These are phyloP conservation scores for Euptelea pleiosperma DNA, from an alignment of 164 flowering plant genomes.

Conservation along the genomic window DNA sequence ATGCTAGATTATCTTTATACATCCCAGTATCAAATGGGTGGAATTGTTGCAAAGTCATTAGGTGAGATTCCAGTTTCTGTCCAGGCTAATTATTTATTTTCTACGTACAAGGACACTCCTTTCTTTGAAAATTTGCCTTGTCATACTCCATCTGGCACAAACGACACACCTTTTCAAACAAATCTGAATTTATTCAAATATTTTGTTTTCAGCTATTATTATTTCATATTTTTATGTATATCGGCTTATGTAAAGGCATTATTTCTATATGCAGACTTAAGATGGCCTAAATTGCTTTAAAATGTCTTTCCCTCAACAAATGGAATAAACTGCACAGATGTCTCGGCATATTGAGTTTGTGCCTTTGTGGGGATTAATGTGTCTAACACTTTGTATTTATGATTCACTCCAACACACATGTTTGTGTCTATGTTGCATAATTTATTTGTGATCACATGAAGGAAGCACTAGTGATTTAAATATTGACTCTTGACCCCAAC, in stretches of 20 bases:
- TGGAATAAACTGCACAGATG: too few relatives aligned
- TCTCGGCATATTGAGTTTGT: too few relatives aligned
- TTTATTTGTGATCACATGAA: background rate
- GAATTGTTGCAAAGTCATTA: constrained; percentile 71
- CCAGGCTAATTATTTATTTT: background rate
- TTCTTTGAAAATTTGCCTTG: background rate
- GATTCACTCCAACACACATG: background rate
- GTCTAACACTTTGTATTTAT: too few relatives aligned
- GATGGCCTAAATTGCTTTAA: too few relatives aligned
- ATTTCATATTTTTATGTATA: background rate
- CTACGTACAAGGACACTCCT: too few relatives aligned
- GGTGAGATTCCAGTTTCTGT: constrained; percentile 37
- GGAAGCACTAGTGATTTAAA: too few relatives aligned
- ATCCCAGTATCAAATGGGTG: constrained; percentile 84
- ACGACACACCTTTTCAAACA: background rate
- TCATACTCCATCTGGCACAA: background rate
- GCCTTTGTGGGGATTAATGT: too few relatives aligned
- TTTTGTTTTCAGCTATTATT: background rate
- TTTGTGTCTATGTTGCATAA: background rate
- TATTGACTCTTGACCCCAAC: too few relatives aligned
- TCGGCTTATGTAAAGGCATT: too few relatives aligned
- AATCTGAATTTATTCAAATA: background rate
- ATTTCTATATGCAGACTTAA: too few relatives aligned
- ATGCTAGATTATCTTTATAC: constrained; percentile 91
- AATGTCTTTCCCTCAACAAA: too few relatives aligned